phyloP scores from a whole-genome alignment of 257 asterid genomes.

The Fraxinus cuspidata region DNA sequence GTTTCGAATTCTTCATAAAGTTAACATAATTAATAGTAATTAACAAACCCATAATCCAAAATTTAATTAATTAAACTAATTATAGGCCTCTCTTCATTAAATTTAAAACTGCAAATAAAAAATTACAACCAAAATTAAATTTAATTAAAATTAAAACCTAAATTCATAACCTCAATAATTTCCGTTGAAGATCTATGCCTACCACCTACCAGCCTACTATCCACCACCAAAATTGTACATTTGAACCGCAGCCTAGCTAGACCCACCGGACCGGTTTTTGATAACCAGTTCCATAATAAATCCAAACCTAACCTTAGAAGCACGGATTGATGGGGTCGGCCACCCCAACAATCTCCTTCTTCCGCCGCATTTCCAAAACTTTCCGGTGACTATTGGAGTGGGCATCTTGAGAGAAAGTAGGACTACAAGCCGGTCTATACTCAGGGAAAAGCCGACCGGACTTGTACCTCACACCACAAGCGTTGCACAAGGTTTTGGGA shows the following conservation, averaged over 20 bases:
- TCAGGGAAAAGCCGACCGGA: constrained; percentile 83
- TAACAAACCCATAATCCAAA: not conserved
- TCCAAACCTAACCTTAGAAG: constrained; percentile 23
- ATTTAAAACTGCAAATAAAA: not conserved
- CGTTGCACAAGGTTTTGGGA: constrained; percentile 75
- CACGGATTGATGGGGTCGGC: constrained; percentile 32
- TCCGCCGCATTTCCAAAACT: constrained; percentile 81
- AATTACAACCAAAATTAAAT: constrained; percentile 19
- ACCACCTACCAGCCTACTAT: constrained; percentile 34
- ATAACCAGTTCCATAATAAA: not conserved
- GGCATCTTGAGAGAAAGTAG: constrained; percentile 59
- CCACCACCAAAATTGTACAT: constrained; percentile 45
- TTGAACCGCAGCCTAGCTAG: constrained; percentile 31
- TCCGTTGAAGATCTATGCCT: constrained; percentile 28
- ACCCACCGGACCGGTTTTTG: constrained; percentile 22
- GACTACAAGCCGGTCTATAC: constrained; percentile 87
- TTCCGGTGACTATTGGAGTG: constrained; percentile 85
- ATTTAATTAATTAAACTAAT: not conserved
- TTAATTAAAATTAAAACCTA: constrained; percentile 36
- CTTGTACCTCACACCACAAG: constrained; percentile 87
- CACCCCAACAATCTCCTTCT: constrained; percentile 37
- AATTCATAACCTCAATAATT: constrained; percentile 44
- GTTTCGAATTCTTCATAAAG: constrained; percentile 36
- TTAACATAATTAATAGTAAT: not conserved
- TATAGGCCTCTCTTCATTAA: not conserved